Evolutionary conservation across 2,329 filamentous ascomycete species (phyloP), one percentile per base, ranked within the genome.

Genomic region (Westerdykella sp.): DNA sequence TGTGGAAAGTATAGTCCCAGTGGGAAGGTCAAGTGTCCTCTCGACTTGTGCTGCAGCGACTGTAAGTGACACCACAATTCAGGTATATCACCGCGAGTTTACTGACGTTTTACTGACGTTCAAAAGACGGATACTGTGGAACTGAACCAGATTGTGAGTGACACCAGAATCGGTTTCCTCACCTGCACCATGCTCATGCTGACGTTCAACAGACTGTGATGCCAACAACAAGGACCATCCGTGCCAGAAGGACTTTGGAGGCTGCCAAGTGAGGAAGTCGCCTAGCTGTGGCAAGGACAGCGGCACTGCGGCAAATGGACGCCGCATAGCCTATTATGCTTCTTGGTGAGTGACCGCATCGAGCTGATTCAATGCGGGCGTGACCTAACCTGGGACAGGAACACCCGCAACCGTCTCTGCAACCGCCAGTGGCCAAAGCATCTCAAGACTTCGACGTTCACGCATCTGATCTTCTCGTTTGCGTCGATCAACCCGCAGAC

Each of bases 401-500:
- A 61, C 22, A 41, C 48, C 7, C 54, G 52, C 7, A 47, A 41
- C 1, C 47, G 48, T 11, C 38, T 42, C 5, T 72, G 69, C 49
- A 55, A 70, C 30, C 43, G 41, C 1, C 50, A 69, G 6, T 44
- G 37, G 6, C 64, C 68, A 0, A 35, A 39, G 1, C 53, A 69
- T 13, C 63, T 73, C 40, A 56, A 62, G 11, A 63, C 55, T 0
- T 46, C 41, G 1, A 57, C 54, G 0, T 49, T 63, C 12, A 68
- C 64, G 2, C 41, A 39, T 16, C 35, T 38, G 18, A 25, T 21
- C 21, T 40, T 14, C 21, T 67, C 71, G 0, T 75, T 74, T 42
- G 67, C 63, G 1, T 65, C 62, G 18, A 65, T 75, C 39, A 60
- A 73, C 35, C 64, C 71, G 0, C 40, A 37, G 0, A 62, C 60